Percentiles rank a stretch among this genome's conserved stretches.
Conservation (phyloP, 176 grass and related monocot species). For the Tillandsia leiboldiana region DNA sequence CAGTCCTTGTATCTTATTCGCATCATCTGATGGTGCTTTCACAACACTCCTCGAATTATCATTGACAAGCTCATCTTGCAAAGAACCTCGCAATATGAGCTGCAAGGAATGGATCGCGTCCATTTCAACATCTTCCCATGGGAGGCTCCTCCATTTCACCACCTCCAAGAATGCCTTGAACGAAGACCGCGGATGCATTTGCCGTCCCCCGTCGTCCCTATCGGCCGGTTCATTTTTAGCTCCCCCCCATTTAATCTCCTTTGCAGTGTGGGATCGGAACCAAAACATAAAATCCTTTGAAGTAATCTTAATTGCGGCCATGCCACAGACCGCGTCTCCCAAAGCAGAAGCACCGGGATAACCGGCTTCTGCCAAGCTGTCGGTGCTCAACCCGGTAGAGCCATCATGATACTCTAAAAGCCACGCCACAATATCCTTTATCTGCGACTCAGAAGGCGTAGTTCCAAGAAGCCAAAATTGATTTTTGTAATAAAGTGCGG, state of each 20-base stretch:
- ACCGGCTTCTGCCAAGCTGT: slow-evolving; percentile 82
- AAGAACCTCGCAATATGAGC: slow-evolving; percentile 70
- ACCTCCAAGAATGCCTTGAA: slow-evolving; percentile 98
- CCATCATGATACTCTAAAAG: slow-evolving; percentile 71
- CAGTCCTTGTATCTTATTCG: slow-evolving; percentile 54
- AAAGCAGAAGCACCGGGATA: slow-evolving; percentile 63
- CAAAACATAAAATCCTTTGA: slow-evolving; percentile 87
- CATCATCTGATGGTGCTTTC: slow-evolving; percentile 56
- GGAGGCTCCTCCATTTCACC: slow-evolving; percentile 85
- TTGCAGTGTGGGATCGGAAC: slow-evolving; percentile 81
- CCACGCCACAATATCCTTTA: slow-evolving; percentile 63
- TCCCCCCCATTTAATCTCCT: slow-evolving; percentile 95
- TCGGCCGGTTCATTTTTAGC: slow-evolving; percentile 64
- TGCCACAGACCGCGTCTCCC: slow-evolving; percentile 72
- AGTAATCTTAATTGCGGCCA: slow-evolving; percentile 86
- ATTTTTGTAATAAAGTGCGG: slow-evolving; percentile 72
- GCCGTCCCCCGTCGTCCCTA: slow-evolving; percentile 47
- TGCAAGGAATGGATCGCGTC: slow-evolving; percentile 98
- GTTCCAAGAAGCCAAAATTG: slow-evolving; percentile 58
- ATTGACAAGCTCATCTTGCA: slow-evolving; percentile 42
- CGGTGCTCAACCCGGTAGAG: slow-evolving; percentile 78
- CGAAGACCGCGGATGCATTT: slow-evolving; percentile 87
- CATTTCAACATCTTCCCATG: slow-evolving; percentile 98
- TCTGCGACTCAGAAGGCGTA: slow-evolving; percentile 53
- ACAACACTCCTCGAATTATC: slow-evolving; percentile 56